phyloP scores from a whole-genome alignment of 192 early-diverging fungal species.

The Radiomyces spectabilis region DNA sequence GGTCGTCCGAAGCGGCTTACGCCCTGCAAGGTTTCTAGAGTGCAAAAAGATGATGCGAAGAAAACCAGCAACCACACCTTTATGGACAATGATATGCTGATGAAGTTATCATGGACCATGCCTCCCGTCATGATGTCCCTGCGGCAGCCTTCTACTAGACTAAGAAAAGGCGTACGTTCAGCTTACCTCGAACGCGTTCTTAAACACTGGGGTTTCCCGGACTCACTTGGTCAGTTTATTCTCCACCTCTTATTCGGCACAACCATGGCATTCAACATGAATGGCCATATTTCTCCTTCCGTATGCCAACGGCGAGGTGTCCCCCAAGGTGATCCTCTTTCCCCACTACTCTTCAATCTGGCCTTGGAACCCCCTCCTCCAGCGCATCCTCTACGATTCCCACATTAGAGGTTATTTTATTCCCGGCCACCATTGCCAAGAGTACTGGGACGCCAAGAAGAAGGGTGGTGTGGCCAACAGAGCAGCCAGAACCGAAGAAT shows the following conservation, averaged over 20 bases:
- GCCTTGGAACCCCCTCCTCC: slow-evolving; percentile 17
- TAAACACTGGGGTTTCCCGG: not conserved
- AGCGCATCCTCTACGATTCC: too few species aligned
- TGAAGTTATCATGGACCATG: slow-evolving; percentile 3
- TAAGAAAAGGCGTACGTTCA: slow-evolving; percentile 30
- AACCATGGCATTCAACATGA: slow-evolving; percentile 5
- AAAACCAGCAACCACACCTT: too few species aligned
- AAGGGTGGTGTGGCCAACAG: too few species aligned
- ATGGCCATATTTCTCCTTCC: not conserved
- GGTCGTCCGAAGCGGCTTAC: slow-evolving; percentile 4
- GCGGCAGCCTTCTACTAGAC: slow-evolving; percentile 13
- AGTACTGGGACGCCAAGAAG: too few species aligned
- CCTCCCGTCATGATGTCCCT: not conserved
- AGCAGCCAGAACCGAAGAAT: too few species aligned
- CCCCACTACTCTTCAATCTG: slow-evolving; percentile 22
- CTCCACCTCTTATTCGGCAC: slow-evolving; percentile 17
- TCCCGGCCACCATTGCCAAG: too few species aligned
- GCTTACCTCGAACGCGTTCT: not conserved
- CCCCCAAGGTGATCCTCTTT: slow-evolving; percentile 13
- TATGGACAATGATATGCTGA: not conserved
- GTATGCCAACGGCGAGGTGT: slow-evolving; percentile 7
- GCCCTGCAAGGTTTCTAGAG: slow-evolving; percentile 6
- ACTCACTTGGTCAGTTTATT: not conserved
- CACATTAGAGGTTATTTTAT: too few species aligned
- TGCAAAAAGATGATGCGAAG: too few species aligned